These are phyloP conservation scores for Mikania micrantha DNA, from an alignment of 129 eudicot species.

Conservation along the genomic window DNA sequence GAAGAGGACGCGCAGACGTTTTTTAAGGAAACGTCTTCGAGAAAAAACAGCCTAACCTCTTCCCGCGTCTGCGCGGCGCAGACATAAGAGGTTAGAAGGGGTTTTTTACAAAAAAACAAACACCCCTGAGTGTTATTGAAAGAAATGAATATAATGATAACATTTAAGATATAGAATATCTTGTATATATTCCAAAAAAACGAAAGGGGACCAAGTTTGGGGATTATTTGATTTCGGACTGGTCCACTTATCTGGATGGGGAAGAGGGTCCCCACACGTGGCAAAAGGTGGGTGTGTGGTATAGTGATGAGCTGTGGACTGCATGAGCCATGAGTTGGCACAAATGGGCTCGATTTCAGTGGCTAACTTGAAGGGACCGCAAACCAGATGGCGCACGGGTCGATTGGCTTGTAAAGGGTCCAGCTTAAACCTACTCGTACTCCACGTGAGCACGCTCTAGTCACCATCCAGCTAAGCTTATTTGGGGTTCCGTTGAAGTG, in stretches of 20 bases:
- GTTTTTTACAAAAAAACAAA: no score
- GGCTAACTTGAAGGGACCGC: neutral
- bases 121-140: neutral
- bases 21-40: no score
- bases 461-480: neutral
- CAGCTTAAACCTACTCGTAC: neutral
- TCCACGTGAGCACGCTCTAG: neutral
- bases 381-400: neutral
- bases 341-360: neutral
- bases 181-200: neutral
- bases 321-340: constrained; percentile 1
- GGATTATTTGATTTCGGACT: neutral
- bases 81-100: no score
- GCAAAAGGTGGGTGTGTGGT: neutral
- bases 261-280: neutral
- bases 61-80: no score
- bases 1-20: no score
- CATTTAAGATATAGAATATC: neutral
- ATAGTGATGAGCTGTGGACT: neutral
- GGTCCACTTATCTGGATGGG: neutral
- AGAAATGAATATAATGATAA: neutral
- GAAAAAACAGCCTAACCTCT: no score
- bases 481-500: neutral
- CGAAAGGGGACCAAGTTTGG: neutral
- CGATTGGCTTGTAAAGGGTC: neutral